phyloP scores from a whole-genome alignment of 352 stramenopile genomes.

The Globisporangium echinulatum region DNA sequence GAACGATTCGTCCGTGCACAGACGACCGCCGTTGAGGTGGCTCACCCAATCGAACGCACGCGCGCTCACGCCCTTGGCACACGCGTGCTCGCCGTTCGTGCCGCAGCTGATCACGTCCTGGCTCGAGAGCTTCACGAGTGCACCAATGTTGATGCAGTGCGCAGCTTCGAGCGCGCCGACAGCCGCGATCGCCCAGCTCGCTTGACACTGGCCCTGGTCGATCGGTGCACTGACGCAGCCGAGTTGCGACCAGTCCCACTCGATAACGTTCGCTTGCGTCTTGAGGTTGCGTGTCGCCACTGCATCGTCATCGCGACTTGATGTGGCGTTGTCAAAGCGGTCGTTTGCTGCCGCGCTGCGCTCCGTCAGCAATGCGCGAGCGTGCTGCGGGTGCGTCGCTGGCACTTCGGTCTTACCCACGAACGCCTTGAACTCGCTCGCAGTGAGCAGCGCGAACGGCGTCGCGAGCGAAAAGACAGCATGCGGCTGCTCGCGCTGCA shows the following conservation, averaged over 20 bases:
- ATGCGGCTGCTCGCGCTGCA: constrained; percentile 36
- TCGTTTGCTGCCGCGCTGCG: background rate
- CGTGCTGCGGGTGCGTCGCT: background rate
- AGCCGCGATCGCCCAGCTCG: constrained; percentile 50
- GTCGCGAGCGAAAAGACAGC: constrained; percentile 51
- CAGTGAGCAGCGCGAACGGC: constrained; percentile 49
- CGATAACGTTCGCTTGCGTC: background rate
- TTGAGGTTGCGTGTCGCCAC: constrained; percentile 3
- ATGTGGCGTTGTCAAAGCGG: background rate
- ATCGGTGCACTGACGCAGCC: constrained; percentile 66
- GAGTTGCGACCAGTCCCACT: constrained; percentile 54
- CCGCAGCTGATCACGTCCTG: constrained; percentile 70
- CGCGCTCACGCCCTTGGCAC: constrained; percentile 41
- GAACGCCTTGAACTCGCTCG: constrained; percentile 43
- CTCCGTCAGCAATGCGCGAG: background rate
- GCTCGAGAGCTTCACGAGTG: constrained; percentile 32
- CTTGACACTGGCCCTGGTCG: constrained; percentile 40
- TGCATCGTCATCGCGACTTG: background rate
- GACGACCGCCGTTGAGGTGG: constrained; percentile 27
- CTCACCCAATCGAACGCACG: constrained; percentile 50
- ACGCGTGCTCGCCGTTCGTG: constrained; percentile 27
- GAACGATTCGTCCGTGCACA: constrained; percentile 41
- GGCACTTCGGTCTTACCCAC: constrained; percentile 23
- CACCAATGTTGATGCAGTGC: constrained; percentile 31
- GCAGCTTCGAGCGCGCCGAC: constrained; percentile 42